A percentile compares a stretch with the other conserved stretches of the same genome.
These are phyloP conservation scores for Metarhizium sp. DNA, from an alignment of 2,329 filamentous ascomycete genomes.

Conservation along the genomic window DNA sequence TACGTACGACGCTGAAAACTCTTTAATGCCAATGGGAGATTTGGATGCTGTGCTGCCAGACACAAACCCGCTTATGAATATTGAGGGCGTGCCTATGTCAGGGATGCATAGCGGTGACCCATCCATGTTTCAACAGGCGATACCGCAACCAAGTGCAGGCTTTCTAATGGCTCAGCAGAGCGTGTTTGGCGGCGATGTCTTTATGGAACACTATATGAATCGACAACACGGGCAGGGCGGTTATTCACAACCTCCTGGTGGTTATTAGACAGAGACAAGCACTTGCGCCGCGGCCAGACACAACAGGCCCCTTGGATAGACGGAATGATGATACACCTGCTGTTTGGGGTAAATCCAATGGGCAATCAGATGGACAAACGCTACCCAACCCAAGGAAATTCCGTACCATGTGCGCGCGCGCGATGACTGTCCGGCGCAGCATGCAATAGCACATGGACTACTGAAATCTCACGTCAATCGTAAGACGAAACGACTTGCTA, in stretches of 20 bases:
- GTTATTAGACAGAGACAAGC: constrained; percentile 1
- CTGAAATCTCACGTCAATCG: not conserved
- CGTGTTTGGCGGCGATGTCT: constrained; percentile 12
- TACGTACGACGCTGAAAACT: constrained; percentile 13
- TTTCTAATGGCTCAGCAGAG: constrained; percentile 14
- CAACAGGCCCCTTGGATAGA: not conserved
- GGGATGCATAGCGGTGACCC: not conserved
- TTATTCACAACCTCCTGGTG: constrained; percentile 10
- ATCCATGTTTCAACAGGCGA: constrained; percentile 13
- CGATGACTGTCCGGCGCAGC: not conserved
- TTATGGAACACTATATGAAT: constrained; percentile 10
- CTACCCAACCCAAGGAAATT: not conserved
- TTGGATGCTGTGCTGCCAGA: constrained; percentile 11
- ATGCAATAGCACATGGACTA: not conserved
- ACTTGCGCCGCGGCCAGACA: not conserved
- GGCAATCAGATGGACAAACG: not conserved
- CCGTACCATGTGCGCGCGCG: not conserved
- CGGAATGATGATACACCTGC: not conserved
- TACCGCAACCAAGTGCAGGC: constrained; percentile 6
- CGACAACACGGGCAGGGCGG: constrained; percentile 6
- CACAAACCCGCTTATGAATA: constrained; percentile 6
- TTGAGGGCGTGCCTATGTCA: constrained; percentile 8
- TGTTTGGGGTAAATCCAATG: not conserved
- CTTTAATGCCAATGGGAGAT: constrained; percentile 13
- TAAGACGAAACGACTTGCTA: not conserved